Evolutionary conservation across 2,329 filamentous ascomycete species (phyloP), one percentile per base, ranked within the genome.

Genomic region (Dothiorella sarmentorum): DNA sequence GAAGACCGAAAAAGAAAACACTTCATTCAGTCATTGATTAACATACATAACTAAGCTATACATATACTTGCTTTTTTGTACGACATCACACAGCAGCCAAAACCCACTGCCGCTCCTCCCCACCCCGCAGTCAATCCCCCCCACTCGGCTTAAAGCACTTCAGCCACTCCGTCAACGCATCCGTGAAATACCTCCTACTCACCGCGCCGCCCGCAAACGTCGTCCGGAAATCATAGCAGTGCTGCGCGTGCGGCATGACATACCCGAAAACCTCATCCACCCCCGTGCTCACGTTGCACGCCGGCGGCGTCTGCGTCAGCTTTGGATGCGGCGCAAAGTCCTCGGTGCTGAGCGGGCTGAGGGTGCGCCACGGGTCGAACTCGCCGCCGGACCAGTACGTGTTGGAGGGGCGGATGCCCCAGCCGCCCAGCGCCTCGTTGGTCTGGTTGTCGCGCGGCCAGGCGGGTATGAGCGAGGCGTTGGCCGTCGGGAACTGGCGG

Each of bases 351-450:
- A 81, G 69, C 0, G 75, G 71, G 0, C 74, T 77, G 2, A 81
- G 67, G 0, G 77, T 75, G 18, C 77, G 70, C 80, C 80, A 83
- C 3, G 80, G 79, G 59, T 83, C 80, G 61, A 76, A 80, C 57
- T 82, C 74, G 4, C 79, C 78, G 22, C 72, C 76, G 47, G 71
- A 76, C 71, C 77, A 82, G 69, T 78, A 82, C 1, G 74, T 72
- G 60, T 82, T 81, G 9, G 77, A 79, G 10, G 80, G 80, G 1
- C 78, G 76, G 56, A 81, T 77, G 38, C 66, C 64, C 80, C 80
- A 83, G 55, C 80, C 80, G 22, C 80, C 79, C 33, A 76, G 78
- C 56, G 73, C 57, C 4, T 61, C 57, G 64, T 82, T 82, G 7
- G 73, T 73, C 11, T 63, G 64, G 3, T 73, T 67, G 0, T 67